Evolutionary conservation across 1,284 basidiomycete genomes (phyloP).

Genomic region (Garcileccinum viscosum): DNA sequence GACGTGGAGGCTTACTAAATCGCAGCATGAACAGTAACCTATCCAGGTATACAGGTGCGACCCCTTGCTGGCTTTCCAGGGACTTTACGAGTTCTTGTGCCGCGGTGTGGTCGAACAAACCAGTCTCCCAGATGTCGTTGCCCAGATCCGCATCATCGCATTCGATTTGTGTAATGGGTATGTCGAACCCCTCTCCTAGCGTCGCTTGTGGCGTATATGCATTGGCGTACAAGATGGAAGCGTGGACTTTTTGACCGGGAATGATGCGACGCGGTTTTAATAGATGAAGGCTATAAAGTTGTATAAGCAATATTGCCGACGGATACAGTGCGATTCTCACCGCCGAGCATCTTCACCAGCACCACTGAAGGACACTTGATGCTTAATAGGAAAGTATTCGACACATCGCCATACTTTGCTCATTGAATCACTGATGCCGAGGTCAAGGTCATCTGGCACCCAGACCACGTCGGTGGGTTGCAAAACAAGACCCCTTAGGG

Average conservation of each 20-base stretch:
- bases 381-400: conserved; percentile 16
- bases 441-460: conserved; percentile 1
- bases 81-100: conserved; percentile 2
- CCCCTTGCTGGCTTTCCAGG: background rate
- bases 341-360: conserved; percentile 7
- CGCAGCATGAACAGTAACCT: conserved; percentile 18
- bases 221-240: conserved; percentile 16
- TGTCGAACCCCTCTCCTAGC: conserved; percentile 10
- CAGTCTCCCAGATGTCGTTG: conserved; percentile 11
- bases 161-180: background rate
- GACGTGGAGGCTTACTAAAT: conserved; percentile 10
- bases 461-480: conserved; percentile 1
- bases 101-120: conserved; percentile 14
- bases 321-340: background rate
- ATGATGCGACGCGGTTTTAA: conserved; percentile 17
- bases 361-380: conserved; percentile 17
- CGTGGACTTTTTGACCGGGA: conserved; percentile 28
- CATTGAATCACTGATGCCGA: conserved; percentile 1
- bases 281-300: conserved; percentile 10
- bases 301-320: background rate
- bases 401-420: background rate
- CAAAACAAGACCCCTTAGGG: background rate
- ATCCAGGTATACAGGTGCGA: conserved; percentile 10
- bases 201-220: conserved; percentile 20
- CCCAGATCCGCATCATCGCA: background rate